Conservation (phyloP, 495 filamentous ascomycete species). For the Evernia prunastri region DNA sequence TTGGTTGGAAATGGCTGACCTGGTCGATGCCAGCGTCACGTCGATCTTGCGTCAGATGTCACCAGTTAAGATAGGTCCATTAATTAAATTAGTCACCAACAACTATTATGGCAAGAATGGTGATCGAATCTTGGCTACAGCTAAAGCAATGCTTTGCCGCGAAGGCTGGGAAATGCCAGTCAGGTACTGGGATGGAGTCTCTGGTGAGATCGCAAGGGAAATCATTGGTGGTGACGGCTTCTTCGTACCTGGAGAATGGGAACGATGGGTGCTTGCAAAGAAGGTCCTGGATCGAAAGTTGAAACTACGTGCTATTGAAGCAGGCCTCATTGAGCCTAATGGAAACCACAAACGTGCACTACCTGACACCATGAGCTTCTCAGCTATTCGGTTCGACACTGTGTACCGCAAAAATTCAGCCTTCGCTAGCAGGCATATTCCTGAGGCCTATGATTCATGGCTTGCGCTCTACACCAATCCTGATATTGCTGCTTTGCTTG, state of each 20-base stretch:
- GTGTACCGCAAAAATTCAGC: slow-evolving; percentile 40
- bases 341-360: slow-evolving; percentile 32
- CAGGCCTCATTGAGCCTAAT: slow-evolving; percentile 35
- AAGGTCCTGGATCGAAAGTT: slow-evolving; percentile 48
- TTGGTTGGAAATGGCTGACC: slow-evolving; percentile 54
- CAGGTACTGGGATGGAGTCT: slow-evolving; percentile 51
- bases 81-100: slow-evolving; percentile 49
- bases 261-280: slow-evolving; percentile 51
- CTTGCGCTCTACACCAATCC: slow-evolving; percentile 41
- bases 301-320: slow-evolving; percentile 36
- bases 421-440: slow-evolving; percentile 25
- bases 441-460: slow-evolving; percentile 41
- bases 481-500: slow-evolving; percentile 51
- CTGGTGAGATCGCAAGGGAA: slow-evolving; percentile 50
- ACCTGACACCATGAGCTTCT: slow-evolving; percentile 35
- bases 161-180: slow-evolving; percentile 56
- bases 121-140: slow-evolving; percentile 48
- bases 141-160: slow-evolving; percentile 54
- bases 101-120: slow-evolving; percentile 55
- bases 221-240: slow-evolving; percentile 57
- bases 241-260: slow-evolving; percentile 52
- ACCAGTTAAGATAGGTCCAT: slow-evolving; percentile 38
- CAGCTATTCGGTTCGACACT: slow-evolving; percentile 43
- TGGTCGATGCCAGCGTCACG: slow-evolving; percentile 49
- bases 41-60: slow-evolving; percentile 49